A percentile compares a stretch with the other conserved stretches of the same genome.
Conservation (phyloP, 176 grass and related monocot genomes). For the Microstegium vimineum region DNA sequence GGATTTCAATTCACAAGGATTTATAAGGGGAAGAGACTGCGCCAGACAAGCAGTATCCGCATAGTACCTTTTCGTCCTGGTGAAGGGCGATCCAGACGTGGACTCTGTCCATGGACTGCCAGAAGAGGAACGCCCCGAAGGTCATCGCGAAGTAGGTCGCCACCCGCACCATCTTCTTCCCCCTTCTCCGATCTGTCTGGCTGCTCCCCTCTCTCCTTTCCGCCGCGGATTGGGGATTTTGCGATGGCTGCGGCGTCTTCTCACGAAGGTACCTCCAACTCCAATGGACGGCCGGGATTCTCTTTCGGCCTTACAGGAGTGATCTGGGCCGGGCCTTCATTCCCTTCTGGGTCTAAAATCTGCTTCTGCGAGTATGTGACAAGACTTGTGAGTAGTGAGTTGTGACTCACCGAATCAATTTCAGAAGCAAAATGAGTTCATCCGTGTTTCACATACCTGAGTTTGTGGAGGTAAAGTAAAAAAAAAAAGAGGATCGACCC, state of each 20-base stretch:
- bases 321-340: not conserved
- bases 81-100: conserved; percentile 95
- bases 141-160: conserved; percentile 88
- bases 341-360: not conserved
- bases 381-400: too few relatives aligned
- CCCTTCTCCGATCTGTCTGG: conserved; percentile 21
- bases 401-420: too few relatives aligned
- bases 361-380: too few relatives aligned
- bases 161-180: conserved; percentile 72
- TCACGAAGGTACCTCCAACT: not conserved
- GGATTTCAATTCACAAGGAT: not conserved
- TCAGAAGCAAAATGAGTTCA: too few relatives aligned
- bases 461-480: too few relatives aligned
- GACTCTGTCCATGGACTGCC: conserved; percentile 89
- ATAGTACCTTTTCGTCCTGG: conserved; percentile 86
- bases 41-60: not conserved
- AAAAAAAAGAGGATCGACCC: too few relatives aligned
- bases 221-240: conserved; percentile 22
- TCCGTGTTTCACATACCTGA: too few relatives aligned
- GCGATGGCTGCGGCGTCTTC: conserved; percentile 16
- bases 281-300: not conserved
- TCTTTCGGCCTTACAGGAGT: not conserved
- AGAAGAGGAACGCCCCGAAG: conserved; percentile 94
- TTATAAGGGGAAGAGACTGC: not conserved
- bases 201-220: not conserved